A percentile compares a stretch with the other conserved stretches of the same genome.
These are phyloP conservation scores for Globisporangium mamillatum DNA, from an alignment of 352 stramenopile species.

Conservation along the genomic window DNA sequence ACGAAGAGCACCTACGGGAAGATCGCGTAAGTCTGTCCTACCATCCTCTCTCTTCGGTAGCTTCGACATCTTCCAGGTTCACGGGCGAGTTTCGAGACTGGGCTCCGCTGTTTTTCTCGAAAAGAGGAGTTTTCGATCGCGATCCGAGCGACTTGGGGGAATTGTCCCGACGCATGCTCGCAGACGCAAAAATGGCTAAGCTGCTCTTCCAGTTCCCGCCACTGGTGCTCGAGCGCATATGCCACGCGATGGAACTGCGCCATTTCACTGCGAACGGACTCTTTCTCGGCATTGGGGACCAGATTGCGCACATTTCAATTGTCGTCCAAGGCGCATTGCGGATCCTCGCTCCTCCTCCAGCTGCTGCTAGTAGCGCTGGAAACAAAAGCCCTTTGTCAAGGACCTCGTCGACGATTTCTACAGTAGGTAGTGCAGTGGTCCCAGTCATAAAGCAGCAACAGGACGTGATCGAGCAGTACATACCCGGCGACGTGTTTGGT, in stretches of 20 bases:
- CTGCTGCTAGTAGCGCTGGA: background rate
- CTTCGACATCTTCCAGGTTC: constrained; percentile 1
- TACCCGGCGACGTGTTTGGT: constrained; percentile 40
- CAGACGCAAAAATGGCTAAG: constrained; percentile 31
- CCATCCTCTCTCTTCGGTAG: constrained; percentile 18
- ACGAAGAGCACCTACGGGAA: constrained; percentile 33
- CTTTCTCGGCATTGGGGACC: constrained; percentile 22
- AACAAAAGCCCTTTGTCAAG: background rate
- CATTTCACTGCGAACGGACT: constrained; percentile 19
- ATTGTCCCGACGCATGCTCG: constrained; percentile 24
- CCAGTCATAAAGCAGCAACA: background rate
- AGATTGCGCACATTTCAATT: constrained; percentile 29
- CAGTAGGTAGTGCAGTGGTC: background rate
- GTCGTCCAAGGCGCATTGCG: constrained; percentile 34
- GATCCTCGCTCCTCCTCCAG: background rate
- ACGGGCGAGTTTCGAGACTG: constrained; percentile 13
- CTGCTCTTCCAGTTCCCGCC: constrained; percentile 58
- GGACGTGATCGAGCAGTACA: constrained; percentile 13
- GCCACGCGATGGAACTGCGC: constrained; percentile 38
- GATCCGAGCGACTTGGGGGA: constrained; percentile 7
- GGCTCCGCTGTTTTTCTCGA: constrained; percentile 10
- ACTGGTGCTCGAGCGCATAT: constrained; percentile 48
- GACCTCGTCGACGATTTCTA: background rate
- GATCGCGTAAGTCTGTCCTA: constrained; percentile 43
- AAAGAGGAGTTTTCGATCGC: constrained; percentile 1